These are phyloP conservation scores for Alternaria rosae DNA, from an alignment of 2,329 filamentous ascomycete species.

Conservation along the genomic window DNA sequence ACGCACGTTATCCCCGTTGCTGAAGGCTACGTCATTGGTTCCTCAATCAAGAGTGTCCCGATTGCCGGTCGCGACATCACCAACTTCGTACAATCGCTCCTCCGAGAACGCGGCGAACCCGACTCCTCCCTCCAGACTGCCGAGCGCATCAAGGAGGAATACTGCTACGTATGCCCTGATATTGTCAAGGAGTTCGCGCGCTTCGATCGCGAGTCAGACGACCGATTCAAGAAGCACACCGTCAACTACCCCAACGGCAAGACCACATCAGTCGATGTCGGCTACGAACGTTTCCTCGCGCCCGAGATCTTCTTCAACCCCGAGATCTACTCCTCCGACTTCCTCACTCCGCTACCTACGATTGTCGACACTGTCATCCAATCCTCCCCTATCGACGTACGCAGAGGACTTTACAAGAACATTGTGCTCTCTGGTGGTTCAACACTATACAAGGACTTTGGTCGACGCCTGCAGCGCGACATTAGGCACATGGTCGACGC, in stretches of 20 bases:
- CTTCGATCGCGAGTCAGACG: constrained; percentile 86
- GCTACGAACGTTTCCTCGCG: constrained; percentile 96
- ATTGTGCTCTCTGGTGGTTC: constrained; percentile 97
- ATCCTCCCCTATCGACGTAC: constrained; percentile 95
- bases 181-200: constrained; percentile 98
- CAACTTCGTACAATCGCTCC: constrained; percentile 95
- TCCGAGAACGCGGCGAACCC: constrained; percentile 94
- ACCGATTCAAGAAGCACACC: constrained; percentile 88
- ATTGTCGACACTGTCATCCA: constrained; percentile 98
- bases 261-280: constrained; percentile 86
- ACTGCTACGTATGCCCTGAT: constrained; percentile 97
- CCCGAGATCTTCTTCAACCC: constrained; percentile 99
- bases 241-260: constrained; percentile 87
- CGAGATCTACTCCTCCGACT: constrained; percentile 98
- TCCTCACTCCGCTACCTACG: constrained; percentile 90
- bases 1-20: constrained; percentile 99
- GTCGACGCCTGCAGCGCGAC: constrained; percentile 91
- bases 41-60: constrained; percentile 98
- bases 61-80: constrained; percentile 98
- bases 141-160: constrained; percentile 97
- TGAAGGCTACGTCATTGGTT: constrained; percentile 98
- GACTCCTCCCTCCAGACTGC: constrained; percentile 97
- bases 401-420: constrained; percentile 98
- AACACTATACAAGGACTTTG: constrained; percentile 98
- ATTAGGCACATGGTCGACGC: constrained; percentile 96